phyloP scores from a whole-genome alignment of 768 basidiomycete species.

The Phylloporus sp. region DNA sequence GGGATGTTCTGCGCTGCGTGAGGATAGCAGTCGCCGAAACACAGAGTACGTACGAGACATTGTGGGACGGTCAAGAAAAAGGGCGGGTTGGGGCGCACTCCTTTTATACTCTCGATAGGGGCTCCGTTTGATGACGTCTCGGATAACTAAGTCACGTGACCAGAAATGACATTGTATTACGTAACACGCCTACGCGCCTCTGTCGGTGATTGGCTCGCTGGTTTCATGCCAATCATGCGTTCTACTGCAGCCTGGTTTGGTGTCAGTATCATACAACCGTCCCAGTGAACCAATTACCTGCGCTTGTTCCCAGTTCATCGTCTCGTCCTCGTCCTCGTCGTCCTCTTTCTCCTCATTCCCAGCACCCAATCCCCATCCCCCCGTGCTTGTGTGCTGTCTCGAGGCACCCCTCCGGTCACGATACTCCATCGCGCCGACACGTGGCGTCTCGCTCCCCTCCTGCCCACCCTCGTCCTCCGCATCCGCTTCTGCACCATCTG shows the following conservation, averaged over 20 bases:
- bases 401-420: conserved; percentile 14
- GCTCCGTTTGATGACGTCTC: conserved; percentile 13
- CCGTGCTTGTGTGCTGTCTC: conserved; percentile 43
- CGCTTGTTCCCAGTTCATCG: conserved; percentile 65
- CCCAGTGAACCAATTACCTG: conserved; percentile 40
- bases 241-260: conserved; percentile 47
- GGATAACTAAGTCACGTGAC: conserved; percentile 11
- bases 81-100: not conserved
- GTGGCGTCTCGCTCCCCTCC: conserved; percentile 57
- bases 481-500: conserved; percentile 31
- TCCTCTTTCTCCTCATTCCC: conserved; percentile 57
- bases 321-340: conserved; percentile 64
- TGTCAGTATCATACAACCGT: not conserved
- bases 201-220: conserved; percentile 20
- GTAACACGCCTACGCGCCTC: conserved; percentile 25
- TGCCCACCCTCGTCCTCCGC: conserved; percentile 36
- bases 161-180: conserved; percentile 1
- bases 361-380: conserved; percentile 72
- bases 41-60: conserved; percentile 13
- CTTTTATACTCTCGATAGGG: conserved; percentile 8
- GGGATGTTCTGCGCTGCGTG: conserved; percentile 18
- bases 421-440: conserved; percentile 43
- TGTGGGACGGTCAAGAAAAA: not conserved
- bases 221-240: conserved; percentile 54
- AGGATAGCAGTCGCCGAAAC: not conserved